A percentile compares a stretch with the other conserved stretches of the same genome.
These are phyloP conservation scores for Dittrichia graveolens DNA, from an alignment of 129 eudicot genomes.

Conservation along the genomic window DNA sequence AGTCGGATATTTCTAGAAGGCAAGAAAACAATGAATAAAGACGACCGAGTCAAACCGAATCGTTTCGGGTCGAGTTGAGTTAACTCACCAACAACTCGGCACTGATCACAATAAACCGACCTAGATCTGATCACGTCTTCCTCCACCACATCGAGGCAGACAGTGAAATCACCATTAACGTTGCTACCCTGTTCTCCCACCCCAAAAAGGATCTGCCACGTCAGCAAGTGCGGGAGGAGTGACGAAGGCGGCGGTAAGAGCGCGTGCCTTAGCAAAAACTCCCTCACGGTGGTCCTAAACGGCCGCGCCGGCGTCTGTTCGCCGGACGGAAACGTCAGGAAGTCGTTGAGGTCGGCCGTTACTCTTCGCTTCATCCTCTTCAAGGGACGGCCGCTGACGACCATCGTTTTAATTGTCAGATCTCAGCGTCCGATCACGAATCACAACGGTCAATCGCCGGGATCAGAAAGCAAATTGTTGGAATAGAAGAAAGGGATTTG, in stretches of 20 bases:
- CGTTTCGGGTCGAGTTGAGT: slow-evolving; percentile 40
- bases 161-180: slow-evolving; percentile 41
- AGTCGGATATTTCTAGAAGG: slow-evolving; percentile 20
- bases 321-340: slow-evolving; percentile 68
- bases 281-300: slow-evolving; percentile 57
- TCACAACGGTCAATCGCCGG: background rate
- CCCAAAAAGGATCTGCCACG: slow-evolving; percentile 86
- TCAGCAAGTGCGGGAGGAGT: slow-evolving; percentile 71
- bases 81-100: slow-evolving; percentile 99
- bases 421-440: slow-evolving; percentile 19
- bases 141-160: slow-evolving; percentile 79
- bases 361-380: slow-evolving; percentile 89
- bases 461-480: background rate
- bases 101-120: slow-evolving; percentile 92
- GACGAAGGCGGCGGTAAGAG: slow-evolving; percentile 73
- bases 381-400: slow-evolving; percentile 72
- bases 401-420: slow-evolving; percentile 48
- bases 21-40: slow-evolving; percentile 12
- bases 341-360: slow-evolving; percentile 83
- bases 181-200: slow-evolving; percentile 51
- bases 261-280: slow-evolving; percentile 70
- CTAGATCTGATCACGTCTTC: slow-evolving; percentile 90
- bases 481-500: background rate
- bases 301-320: slow-evolving; percentile 47
- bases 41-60: slow-evolving; percentile 18